Conservation (phyloP, 257 asterid species). For the Haberlea rhodopensis region DNA sequence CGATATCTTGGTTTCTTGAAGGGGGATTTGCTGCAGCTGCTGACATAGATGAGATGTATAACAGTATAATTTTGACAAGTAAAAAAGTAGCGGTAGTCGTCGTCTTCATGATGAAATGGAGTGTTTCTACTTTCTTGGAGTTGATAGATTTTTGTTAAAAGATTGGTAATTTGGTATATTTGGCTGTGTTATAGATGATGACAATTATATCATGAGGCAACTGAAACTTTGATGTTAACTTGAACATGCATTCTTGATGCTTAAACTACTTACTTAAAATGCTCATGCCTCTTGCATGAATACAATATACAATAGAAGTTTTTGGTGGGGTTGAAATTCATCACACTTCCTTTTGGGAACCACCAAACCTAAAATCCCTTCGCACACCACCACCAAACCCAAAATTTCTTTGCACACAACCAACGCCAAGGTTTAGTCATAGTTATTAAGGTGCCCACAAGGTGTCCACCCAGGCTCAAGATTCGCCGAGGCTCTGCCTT, state of each 20-base stretch:
- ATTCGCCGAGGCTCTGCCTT: too few species aligned
- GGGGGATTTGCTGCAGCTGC: constrained; percentile 18
- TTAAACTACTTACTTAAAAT: constrained; percentile 34
- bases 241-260: constrained; percentile 47
- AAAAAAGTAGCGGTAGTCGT: background rate
- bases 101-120: background rate
- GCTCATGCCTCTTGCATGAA: constrained; percentile 43
- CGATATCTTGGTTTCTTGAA: constrained; percentile 24
- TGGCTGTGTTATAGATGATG: background rate
- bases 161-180: constrained; percentile 6
- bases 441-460: too few species aligned
- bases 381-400: background rate
- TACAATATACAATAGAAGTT: background rate
- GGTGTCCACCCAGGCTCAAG: too few species aligned
- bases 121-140: background rate
- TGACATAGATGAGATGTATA: constrained; percentile 24
- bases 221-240: constrained; percentile 26
- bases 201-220: constrained; percentile 10
- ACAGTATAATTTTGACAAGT: constrained; percentile 22
- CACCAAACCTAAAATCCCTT: background rate
- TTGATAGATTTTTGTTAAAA: background rate
- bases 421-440: background rate
- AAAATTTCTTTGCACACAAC: background rate
- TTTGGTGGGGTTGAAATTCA: background rate
- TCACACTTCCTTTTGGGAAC: background rate